These are phyloP conservation scores for Fraxinus platypoda DNA, from an alignment of 305 asterid species.

Conservation along the genomic window DNA sequence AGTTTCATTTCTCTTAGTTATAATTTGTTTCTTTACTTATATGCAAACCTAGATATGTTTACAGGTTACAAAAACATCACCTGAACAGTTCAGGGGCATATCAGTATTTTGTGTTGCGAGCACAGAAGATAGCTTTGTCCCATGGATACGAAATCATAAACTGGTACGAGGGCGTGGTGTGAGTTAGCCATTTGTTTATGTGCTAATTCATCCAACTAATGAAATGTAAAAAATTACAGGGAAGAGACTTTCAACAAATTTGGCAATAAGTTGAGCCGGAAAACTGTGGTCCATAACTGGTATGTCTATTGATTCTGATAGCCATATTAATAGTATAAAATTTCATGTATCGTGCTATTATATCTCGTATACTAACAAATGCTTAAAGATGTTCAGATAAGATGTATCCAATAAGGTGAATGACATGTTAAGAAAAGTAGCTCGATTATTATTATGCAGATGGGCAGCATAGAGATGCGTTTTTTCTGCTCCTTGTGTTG, in stretches of 20 bases:
- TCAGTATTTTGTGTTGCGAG: slow-evolving; percentile 72
- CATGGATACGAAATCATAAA: slow-evolving; percentile 91
- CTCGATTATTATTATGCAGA: not conserved
- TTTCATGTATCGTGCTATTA: not conserved
- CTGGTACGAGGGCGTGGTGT: slow-evolving; percentile 48
- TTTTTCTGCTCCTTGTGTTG: not conserved
- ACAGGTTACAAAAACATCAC: slow-evolving; percentile 55
- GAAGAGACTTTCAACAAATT: slow-evolving; percentile 91
- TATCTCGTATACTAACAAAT: not conserved
- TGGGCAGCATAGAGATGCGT: not conserved
- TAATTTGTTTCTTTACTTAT: not conserved
- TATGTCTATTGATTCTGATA: slow-evolving; percentile 26
- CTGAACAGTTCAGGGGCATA: slow-evolving; percentile 55
- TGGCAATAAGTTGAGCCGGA: slow-evolving; percentile 67
- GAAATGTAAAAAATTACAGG: slow-evolving; percentile 40
- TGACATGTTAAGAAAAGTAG: not conserved
- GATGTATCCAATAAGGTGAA: not conserved
- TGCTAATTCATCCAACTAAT: not conserved
- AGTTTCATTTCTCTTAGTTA: not conserved
- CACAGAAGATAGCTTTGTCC: slow-evolving; percentile 84
- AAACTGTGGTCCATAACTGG: slow-evolving; percentile 89
- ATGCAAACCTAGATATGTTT: slow-evolving; percentile 1
- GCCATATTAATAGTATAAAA: not conserved
- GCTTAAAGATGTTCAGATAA: not conserved
- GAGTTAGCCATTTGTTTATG: not conserved